Evolutionary conservation across 1,139 yeast genomes (phyloP).

Genomic region (Keqinozyma sinolaborantium): DNA sequence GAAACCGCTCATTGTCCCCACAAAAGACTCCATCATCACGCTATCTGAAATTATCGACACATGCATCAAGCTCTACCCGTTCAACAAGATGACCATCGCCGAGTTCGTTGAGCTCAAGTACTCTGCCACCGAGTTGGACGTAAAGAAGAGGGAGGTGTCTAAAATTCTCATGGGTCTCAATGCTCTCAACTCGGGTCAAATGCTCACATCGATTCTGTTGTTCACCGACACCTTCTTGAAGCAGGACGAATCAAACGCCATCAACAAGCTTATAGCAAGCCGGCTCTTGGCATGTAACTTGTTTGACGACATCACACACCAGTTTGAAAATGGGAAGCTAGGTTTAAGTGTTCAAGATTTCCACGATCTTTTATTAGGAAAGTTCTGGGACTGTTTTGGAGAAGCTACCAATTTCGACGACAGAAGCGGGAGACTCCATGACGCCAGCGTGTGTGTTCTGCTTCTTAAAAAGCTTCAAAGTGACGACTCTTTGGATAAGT

Average conservation of each 20-base stretch:
- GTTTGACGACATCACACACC: slow-evolving; percentile 26
- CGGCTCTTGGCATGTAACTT: slow-evolving; percentile 35
- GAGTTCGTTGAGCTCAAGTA: slow-evolving; percentile 31
- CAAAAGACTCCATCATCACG: slow-evolving; percentile 15
- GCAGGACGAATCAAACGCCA: slow-evolving; percentile 17
- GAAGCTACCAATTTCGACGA: slow-evolving; percentile 49
- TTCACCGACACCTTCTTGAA: slow-evolving; percentile 24
- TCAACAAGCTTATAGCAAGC: slow-evolving; percentile 33
- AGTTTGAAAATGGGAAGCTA: slow-evolving; percentile 14
- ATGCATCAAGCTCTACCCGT: slow-evolving; percentile 40
- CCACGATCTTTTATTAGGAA: slow-evolving; percentile 22
- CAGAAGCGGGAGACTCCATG: slow-evolving; percentile 41
- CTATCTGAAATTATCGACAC: slow-evolving; percentile 28
- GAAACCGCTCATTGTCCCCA: slow-evolving; percentile 18
- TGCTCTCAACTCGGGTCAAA: slow-evolving; percentile 27
- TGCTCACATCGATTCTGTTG: slow-evolving; percentile 18
- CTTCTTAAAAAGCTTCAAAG: slow-evolving; percentile 24
- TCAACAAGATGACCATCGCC: slow-evolving; percentile 36
- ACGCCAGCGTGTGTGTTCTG: slow-evolving; percentile 37
- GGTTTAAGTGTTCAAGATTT: slow-evolving; percentile 14
- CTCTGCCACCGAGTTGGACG: slow-evolving; percentile 15
- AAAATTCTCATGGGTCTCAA: slow-evolving; percentile 29
- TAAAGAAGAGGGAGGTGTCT: slow-evolving; percentile 21
- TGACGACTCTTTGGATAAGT: slow-evolving; percentile 7
- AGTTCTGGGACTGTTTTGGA: slow-evolving; percentile 55